These are phyloP conservation scores for Fraxinus pennsylvanica DNA, from an alignment of 257 asterid species.

Conservation along the genomic window DNA sequence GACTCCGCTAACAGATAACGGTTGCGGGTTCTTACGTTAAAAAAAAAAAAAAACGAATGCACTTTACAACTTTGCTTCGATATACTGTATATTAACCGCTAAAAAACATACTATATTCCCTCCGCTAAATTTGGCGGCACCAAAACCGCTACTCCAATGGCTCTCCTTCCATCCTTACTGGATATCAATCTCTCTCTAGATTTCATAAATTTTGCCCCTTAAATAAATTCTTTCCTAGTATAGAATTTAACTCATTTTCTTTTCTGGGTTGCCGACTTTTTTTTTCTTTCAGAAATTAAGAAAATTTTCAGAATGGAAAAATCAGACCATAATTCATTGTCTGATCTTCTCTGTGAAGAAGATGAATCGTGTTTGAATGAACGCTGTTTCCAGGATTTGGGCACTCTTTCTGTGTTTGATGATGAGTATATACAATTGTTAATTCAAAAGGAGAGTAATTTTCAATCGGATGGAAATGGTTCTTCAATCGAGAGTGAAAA, in stretches of 20 bases:
- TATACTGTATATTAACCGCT: neutral
- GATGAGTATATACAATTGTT: slow-evolving; percentile 10
- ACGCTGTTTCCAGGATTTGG: slow-evolving; percentile 7
- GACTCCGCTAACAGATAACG: too few species aligned
- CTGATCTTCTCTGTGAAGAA: slow-evolving; percentile 44
- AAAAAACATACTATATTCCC: slow-evolving; percentile 22
- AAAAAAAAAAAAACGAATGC: too few species aligned
- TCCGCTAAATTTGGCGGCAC: slow-evolving; percentile 49
- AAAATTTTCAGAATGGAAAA: slow-evolving; percentile 21
- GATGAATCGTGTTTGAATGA: slow-evolving; percentile 28
- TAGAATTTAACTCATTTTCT: neutral
- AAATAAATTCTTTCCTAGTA: neutral
- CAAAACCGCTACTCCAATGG: slow-evolving; percentile 27
- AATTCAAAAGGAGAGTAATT: slow-evolving; percentile 21
- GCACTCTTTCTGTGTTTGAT: slow-evolving; percentile 24
- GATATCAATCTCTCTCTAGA: slow-evolving; percentile 27
- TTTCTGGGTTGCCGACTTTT: neutral
- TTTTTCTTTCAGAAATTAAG: neutral
- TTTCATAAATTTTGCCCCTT: slow-evolving; percentile 21
- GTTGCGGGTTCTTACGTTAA: too few species aligned
- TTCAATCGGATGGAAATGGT: slow-evolving; percentile 17
- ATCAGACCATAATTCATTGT: slow-evolving; percentile 18
- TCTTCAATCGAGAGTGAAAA: slow-evolving; percentile 14
- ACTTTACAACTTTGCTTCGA: neutral
- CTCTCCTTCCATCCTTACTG: slow-evolving; percentile 7